Base-by-base conservation (phyloP, 441 rosid species). In the Kokia cookei region DNA sequence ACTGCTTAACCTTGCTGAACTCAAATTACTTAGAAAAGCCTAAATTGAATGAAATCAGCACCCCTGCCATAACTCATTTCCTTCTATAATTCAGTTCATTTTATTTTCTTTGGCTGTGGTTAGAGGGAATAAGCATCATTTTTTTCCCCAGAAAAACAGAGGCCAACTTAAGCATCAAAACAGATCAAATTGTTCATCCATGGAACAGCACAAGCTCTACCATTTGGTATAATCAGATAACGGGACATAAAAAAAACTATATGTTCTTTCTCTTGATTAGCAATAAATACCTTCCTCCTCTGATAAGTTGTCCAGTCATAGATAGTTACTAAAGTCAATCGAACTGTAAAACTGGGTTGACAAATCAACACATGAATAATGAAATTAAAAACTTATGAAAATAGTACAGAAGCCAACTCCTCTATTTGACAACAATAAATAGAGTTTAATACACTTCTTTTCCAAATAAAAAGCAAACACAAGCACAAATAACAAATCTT, bases 141-240 rank as follows among this genome's bases (percentile, higher is more conserved):
- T 7, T 35, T 62, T 7, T 35, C 14, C 3, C 3, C 27, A 37
- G 0, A 62, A n/a, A 61, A 17, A 1, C 43, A 32, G 4, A 32
- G 22, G 4, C 19, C 22, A 24, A 19, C 15, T 48, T 15, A 26
- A 47, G 42, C 43, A n/a, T 22, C 43, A 32, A 51, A 27, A 51
- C 2, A n/a, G 55, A 48, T 48, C 58, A 67, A 15, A 27, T 67
- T 14, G 57, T 8, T 9, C 42, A 48, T 66, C 13, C 24, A 9
- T 45, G 22, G 29, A 26, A 68, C n/a, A 68, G 72, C 3, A 68
- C 59, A 68, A 50, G 47, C 60, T 67, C 72, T 32, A 68, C 42
- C 11, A 0, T 43, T 22, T 2, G 69, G 53, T 14, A 65, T 22
- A 8, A 65, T 11, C 53, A 65, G 14, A 42, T 19, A 35, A 35